Percentiles rank a stretch among this genome's conserved stretches.
Evolutionary conservation across 441 rosid species (phyloP).

Genomic region (Jatropha podagrica): DNA sequence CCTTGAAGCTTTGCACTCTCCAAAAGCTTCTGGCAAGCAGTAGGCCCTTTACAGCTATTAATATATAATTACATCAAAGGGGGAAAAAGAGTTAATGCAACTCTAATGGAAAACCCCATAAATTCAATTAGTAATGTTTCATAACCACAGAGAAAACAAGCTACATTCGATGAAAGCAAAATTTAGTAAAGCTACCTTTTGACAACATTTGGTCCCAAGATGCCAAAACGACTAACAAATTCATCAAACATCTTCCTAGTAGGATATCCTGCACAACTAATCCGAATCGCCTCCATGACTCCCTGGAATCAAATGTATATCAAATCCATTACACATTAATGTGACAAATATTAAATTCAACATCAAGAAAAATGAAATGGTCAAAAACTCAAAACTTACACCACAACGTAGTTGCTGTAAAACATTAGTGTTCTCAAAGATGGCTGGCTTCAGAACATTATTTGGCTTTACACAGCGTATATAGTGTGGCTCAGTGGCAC

Average conservation of each 20-base stretch:
- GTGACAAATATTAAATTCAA: conserved; percentile 14
- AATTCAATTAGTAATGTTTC: conserved; percentile 4
- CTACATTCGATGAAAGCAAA: conserved; percentile 10
- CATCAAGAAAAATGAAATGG: conserved; percentile 24
- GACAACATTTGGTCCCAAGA: conserved; percentile 58
- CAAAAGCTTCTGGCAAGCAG: conserved; percentile 77
- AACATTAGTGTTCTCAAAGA: conserved; percentile 80
- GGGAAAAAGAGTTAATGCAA: conserved; percentile 18
- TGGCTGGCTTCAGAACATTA: conserved; percentile 79
- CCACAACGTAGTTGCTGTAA: conserved; percentile 95
- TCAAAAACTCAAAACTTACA: conserved; percentile 54
- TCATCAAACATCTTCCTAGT: conserved; percentile 80
- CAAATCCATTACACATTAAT: conserved; percentile 17
- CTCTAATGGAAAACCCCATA: conserved; percentile 18
- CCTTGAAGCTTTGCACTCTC: conserved; percentile 75
- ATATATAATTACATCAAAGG: conserved; percentile 22
- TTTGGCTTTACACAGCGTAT: conserved; percentile 97
- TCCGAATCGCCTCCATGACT: conserved; percentile 98
- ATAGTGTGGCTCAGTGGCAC: conserved; percentile 90
- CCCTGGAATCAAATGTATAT: conserved; percentile 52
- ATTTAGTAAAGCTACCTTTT: conserved; percentile 47
- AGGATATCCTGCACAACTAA: conserved; percentile 98
- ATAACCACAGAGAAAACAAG: conserved; percentile 11
- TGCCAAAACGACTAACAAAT: conserved; percentile 64
- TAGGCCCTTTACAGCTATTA: conserved; percentile 57